phyloP scores from a whole-genome alignment of 2,329 filamentous ascomycete species.

The Aspergillus floridensis region DNA sequence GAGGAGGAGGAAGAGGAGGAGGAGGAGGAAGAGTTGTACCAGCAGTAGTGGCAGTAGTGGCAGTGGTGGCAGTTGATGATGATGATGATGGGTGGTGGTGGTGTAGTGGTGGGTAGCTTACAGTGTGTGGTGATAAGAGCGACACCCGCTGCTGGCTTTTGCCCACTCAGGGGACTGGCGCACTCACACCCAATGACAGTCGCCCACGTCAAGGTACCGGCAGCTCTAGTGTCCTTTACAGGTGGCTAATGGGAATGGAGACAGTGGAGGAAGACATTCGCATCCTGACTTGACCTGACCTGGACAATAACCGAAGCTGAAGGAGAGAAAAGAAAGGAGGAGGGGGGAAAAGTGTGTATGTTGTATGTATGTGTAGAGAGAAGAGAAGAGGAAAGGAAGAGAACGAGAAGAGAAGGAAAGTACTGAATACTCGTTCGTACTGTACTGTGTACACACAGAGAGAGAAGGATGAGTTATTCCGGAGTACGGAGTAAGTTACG shows the following conservation, averaged over 20 bases:
- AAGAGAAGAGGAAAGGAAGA: background rate
- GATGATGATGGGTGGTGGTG: too few relatives aligned
- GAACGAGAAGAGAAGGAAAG: constrained; percentile 12
- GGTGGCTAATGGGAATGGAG: constrained; percentile 9
- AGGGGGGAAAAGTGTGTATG: too few relatives aligned
- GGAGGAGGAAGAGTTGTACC: too few relatives aligned
- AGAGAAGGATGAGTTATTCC: background rate
- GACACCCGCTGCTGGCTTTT: constrained; percentile 3
- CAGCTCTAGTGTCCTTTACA: constrained; percentile 12
- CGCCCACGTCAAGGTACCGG: constrained; percentile 24
- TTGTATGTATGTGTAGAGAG: too few relatives aligned
- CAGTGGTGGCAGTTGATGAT: too few relatives aligned
- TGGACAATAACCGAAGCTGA: too few relatives aligned
- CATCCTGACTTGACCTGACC: background rate
- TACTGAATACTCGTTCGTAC: too few relatives aligned
- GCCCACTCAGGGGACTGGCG: constrained; percentile 18
- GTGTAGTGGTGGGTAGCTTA: background rate
- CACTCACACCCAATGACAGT: constrained; percentile 21
- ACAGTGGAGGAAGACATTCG: constrained; percentile 3
- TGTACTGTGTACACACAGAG: background rate
- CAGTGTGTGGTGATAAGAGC: constrained; percentile 3
- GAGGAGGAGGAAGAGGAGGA: too few relatives aligned
- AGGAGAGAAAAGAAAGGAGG: too few relatives aligned
- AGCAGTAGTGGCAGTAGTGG: too few relatives aligned
- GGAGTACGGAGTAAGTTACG: too few relatives aligned